Percentiles rank a stretch among this genome's conserved stretches.
phyloP scores from a whole-genome alignment of 2,329 filamentous ascomycete genomes.

The Coniochaeta prunicola region DNA sequence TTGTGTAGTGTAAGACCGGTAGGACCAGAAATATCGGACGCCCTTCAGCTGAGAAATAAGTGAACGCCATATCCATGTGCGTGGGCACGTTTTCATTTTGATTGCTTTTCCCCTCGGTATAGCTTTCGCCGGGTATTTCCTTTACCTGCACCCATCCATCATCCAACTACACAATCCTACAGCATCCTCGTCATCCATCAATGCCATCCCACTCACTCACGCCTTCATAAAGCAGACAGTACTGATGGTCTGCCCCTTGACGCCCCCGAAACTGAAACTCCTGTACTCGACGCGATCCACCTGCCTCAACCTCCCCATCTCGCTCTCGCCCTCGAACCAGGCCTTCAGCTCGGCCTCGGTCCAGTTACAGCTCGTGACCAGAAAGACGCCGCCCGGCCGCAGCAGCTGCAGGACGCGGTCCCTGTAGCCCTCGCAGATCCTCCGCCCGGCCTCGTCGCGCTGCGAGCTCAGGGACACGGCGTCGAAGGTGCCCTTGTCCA shows the following conservation, averaged over 20 bases:
- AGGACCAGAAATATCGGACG: too few species aligned
- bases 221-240: conserved; percentile 68
- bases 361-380: conserved; percentile 98
- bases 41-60: too few species aligned
- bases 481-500: conserved; percentile 99
- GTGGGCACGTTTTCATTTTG: too few species aligned
- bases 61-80: too few species aligned
- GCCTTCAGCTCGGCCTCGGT: conserved; percentile 75
- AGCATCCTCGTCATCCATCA: too few species aligned
- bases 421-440: conserved; percentile 70
- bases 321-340: conserved; percentile 59
- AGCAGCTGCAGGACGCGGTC: conserved; percentile 62
- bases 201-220: background rate
- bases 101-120: too few species aligned
- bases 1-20: too few species aligned
- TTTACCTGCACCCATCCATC: background rate
- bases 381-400: conserved; percentile 61
- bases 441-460: conserved; percentile 40
- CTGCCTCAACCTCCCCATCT: conserved; percentile 42
- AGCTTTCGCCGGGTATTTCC: background rate
- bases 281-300: conserved; percentile 71
- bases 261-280: conserved; percentile 82
- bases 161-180: background rate
- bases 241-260: conserved; percentile 81
- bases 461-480: conserved; percentile 73